Evolutionary conservation across 2,329 filamentous ascomycete species (phyloP).

Genomic region (Harringtonia lauricola): DNA sequence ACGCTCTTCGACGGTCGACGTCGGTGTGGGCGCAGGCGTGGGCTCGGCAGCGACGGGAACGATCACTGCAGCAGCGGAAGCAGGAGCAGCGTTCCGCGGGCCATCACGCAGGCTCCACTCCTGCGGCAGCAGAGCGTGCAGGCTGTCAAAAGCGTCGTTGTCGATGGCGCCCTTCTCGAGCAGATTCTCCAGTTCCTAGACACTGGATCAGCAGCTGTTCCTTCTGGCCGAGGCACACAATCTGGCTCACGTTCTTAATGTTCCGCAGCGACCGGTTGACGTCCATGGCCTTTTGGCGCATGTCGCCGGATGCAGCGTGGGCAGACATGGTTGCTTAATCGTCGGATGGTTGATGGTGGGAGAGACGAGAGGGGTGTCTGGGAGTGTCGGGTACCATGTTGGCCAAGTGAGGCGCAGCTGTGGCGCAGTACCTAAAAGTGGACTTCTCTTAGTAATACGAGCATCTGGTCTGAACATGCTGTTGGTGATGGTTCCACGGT

Average conservation of each 20-base stretch:
- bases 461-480: too few relatives aligned
- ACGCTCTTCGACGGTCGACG: too few relatives aligned
- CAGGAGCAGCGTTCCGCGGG: slow-evolving; percentile 17
- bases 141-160: slow-evolving; percentile 62
- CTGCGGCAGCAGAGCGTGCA: slow-evolving; percentile 62
- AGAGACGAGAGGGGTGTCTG: too few relatives aligned
- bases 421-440: too few relatives aligned
- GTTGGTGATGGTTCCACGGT: too few relatives aligned
- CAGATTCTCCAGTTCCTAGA: slow-evolving; percentile 34
- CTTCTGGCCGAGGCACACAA: too few relatives aligned
- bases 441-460: too few relatives aligned
- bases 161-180: slow-evolving; percentile 72
- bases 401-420: too few relatives aligned
- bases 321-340: background rate
- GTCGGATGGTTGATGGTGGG: too few relatives aligned
- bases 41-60: slow-evolving; percentile 11
- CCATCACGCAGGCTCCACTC: slow-evolving; percentile 50
- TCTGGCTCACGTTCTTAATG: slow-evolving; percentile 68
- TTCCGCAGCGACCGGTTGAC: slow-evolving; percentile 77
- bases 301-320: slow-evolving; percentile 1
- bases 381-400: too few relatives aligned
- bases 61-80: slow-evolving; percentile 15
- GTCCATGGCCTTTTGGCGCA: slow-evolving; percentile 49
- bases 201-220: background rate
- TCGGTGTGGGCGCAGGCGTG: slow-evolving; percentile 24